phyloP scores from a whole-genome alignment of 441 rosid species.

The Brassica hybrid region DNA sequence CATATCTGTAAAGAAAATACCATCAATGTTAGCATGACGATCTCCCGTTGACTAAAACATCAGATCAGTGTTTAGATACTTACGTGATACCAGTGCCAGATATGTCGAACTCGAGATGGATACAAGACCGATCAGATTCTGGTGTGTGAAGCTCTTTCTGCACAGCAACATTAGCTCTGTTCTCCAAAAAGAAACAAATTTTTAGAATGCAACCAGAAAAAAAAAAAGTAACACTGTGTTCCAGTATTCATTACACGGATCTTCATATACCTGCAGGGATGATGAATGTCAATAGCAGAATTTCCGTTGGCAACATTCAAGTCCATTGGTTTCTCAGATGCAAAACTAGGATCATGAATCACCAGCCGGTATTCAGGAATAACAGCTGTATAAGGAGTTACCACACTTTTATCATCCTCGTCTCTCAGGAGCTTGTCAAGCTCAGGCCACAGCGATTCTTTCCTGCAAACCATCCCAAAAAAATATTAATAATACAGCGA shows the following conservation, averaged over 20 bases:
- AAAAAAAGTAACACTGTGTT: not conserved
- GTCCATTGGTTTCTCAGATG: slow-evolving; percentile 45
- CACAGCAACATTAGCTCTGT: slow-evolving; percentile 79
- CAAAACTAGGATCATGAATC: slow-evolving; percentile 57
- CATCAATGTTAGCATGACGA: not conserved
- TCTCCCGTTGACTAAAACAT: slow-evolving; percentile 2
- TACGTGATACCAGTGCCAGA: slow-evolving; percentile 73
- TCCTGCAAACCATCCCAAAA: slow-evolving; percentile 50
- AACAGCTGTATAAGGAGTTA: slow-evolving; percentile 79
- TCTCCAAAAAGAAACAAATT: slow-evolving; percentile 18
- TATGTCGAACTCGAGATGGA: slow-evolving; percentile 89
- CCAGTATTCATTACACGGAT: not conserved
- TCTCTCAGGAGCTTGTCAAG: slow-evolving; percentile 77
- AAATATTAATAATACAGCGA: not conserved
- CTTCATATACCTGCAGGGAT: slow-evolving; percentile 78
- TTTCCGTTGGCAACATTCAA: slow-evolving; percentile 64
- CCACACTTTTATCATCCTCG: slow-evolving; percentile 72
- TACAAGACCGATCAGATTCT: slow-evolving; percentile 92
- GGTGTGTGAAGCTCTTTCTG: slow-evolving; percentile 89
- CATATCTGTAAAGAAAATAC: slow-evolving; percentile 60
- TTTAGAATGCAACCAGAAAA: slow-evolving; percentile 32
- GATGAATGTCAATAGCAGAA: slow-evolving; percentile 71
- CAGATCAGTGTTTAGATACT: slow-evolving; percentile 40
- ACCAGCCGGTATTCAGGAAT: slow-evolving; percentile 73
- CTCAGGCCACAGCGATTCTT: slow-evolving; percentile 83